Base-by-base conservation (phyloP, 2,329 filamentous ascomycete species). In the Ophiostoma piceae region DNA sequence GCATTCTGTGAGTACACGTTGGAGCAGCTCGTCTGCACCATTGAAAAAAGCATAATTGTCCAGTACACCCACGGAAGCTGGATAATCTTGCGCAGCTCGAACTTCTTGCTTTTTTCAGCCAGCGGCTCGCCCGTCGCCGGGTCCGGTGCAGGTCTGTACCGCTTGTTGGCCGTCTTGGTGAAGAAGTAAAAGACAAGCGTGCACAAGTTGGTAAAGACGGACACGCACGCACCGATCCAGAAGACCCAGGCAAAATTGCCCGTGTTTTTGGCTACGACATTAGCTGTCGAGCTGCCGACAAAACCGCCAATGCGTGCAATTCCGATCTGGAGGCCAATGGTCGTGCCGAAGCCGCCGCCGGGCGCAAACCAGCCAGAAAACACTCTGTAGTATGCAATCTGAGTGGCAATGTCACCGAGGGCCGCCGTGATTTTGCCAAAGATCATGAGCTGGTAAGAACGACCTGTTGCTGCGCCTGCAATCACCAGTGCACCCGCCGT, bases 351-450 rank as follows among this genome's bases (percentile, higher is more conserved):
- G 37, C 64, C 64, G 64, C 16, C 64, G 14, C 29, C 29, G 2
- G 64, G 64, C 11, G 64, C 64, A 66, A 66, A 66, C 64, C 64
- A 66, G 12, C 29, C 29, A 7, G 64, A 66, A 37, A 66, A 66
- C 19, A 66, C 64, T 8, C 32, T 41, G 64, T 66, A 66, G 29
- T 66, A 37, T 4, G 64, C 64, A 12, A 66, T 37, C n/a, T 66
- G 64, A 2, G 64, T 66, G n/a, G 64, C 64, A 12, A 66, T 37
- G 11, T 66, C 64, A 22, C 64, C 64, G 12, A 66, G 32, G 0
- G 64, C 64, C 8, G 29, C 29, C 12, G 32, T 41, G 6, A 66
- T 37, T 9, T 22, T 66, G n/a, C 64, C 64, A 37, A 37, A 7
- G n/a, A 66, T 66, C 64, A 66, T 66, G n/a, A 66, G 32, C n/a